Base-by-base conservation (phyloP, 2,329 filamentous ascomycete genomes). In the Polytolypa hystricis region DNA sequence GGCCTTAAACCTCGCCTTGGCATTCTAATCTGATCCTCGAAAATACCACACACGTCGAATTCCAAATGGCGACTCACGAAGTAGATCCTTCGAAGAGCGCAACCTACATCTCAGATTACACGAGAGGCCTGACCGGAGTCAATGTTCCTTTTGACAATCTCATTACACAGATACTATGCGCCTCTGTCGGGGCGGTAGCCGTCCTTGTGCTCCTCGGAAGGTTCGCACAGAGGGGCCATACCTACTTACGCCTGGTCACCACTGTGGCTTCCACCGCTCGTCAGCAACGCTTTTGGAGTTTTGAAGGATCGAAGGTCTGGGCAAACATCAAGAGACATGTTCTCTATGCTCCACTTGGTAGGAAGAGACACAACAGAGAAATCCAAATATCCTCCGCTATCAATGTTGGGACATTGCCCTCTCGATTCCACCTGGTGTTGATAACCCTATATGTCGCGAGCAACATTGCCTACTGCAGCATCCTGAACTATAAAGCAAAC, bases 401-500 rank as follows among this genome's bases (percentile, higher is more conserved):
- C 52, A 78, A 78, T 47, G 74, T 84, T 37, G 81, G 84, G 44
- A 89, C 84, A 0, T 63, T 93, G 12, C 84, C 84, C 0, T 81
- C 81, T n/a, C 69, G 84, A 33, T 77, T 87, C 50, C 83, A 93
- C 55, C 73, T 78, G 8, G 54, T 83, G 34, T 69, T 91, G 49
- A 64, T 93, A 12, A 33, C 71, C 16, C 57, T 73, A 18, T 89
- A 89, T 54, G 60, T 83, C n/a, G 64, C 65, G 3, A 77, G 75
- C 41, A 93, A 94, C 53, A 55, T 89, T 28, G 77, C 77, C 6
- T 93, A 91, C 62, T 87, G 82, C 54, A 38, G 50, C 26, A 49
- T 61, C 17, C 52, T 70, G 33, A 57, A 65, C 42, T 69, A 67
- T 42, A 42, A 43, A 3, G 54, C 56, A 34, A 62, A 64, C 30